Conservation (phyloP, 148 eudicot species). For the Fagopyrum tataricum region DNA sequence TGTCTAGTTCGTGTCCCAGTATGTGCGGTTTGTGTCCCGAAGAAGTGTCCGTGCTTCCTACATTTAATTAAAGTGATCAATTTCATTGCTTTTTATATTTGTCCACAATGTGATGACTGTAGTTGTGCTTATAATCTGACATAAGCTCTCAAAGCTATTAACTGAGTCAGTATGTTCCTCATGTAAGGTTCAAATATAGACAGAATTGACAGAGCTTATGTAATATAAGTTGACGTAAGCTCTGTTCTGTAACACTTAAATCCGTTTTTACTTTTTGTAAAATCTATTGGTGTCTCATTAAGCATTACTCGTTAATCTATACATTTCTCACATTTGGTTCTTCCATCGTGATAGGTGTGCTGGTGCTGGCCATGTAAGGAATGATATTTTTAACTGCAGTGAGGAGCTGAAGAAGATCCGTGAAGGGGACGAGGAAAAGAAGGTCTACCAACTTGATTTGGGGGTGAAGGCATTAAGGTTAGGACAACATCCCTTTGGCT, state of each 20-base stretch:
- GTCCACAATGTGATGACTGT: background rate
- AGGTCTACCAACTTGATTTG: constrained; percentile 72
- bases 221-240: no score
- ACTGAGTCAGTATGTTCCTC: background rate
- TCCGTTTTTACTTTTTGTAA: background rate
- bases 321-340: background rate
- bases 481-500: constrained; percentile 14
- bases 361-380: constrained; percentile 89
- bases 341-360: constrained; percentile 55
- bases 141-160: background rate
- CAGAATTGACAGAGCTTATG: no score
- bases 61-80: background rate
- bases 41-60: background rate
- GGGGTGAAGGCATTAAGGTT: constrained; percentile 90
- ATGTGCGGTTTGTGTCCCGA: no score
- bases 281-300: background rate
- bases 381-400: constrained; percentile 57
- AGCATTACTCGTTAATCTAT: background rate
- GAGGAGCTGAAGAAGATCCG: constrained; percentile 53
- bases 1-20: no score
- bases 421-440: constrained; percentile 55
- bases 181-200: background rate
- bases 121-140: background rate
- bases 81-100: background rate
- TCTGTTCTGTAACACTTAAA: background rate